These are phyloP conservation scores for Phytophthora fragariae DNA, from an alignment of 352 stramenopile species.

Conservation along the genomic window DNA sequence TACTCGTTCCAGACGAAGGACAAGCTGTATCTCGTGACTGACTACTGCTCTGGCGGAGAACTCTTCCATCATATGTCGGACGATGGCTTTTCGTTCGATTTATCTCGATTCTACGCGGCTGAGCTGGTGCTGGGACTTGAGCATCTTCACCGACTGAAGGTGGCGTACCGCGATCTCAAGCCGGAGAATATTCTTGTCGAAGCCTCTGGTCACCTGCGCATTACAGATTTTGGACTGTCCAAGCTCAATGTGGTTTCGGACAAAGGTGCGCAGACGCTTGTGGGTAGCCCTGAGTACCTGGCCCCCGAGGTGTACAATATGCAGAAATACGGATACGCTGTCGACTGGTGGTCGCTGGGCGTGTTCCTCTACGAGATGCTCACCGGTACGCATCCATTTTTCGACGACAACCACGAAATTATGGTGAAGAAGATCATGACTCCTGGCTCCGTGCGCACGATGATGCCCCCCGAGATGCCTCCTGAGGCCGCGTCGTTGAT, in stretches of 20 bases:
- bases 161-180: slow-evolving; percentile 98
- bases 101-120: slow-evolving; percentile 94
- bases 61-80: slow-evolving; percentile 98
- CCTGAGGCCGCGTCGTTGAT: slow-evolving; percentile 77
- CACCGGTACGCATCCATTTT: slow-evolving; percentile 90
- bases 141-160: slow-evolving; percentile 94
- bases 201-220: slow-evolving; percentile 93
- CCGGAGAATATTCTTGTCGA: slow-evolving; percentile 96
- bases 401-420: slow-evolving; percentile 83
- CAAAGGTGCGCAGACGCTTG: slow-evolving; percentile 69
- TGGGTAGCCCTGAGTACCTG: slow-evolving; percentile 92
- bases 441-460: slow-evolving; percentile 56
- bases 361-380: slow-evolving; percentile 93
- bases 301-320: slow-evolving; percentile 86
- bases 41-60: slow-evolving; percentile 95
- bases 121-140: slow-evolving; percentile 96
- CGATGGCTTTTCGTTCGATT: slow-evolving; percentile 69
- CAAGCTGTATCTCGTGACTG: slow-evolving; percentile 91
- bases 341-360: slow-evolving; percentile 94
- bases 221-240: slow-evolving; percentile 97
- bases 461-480: slow-evolving; percentile 78
- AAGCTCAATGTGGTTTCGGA: slow-evolving; percentile 82
- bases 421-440: slow-evolving; percentile 92
- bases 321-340: slow-evolving; percentile 83
- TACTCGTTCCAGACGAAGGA: slow-evolving; percentile 98